Evolutionary conservation across 129 eudicot species (phyloP).

Genomic region (Pseudognaphalium luteoalbum): DNA sequence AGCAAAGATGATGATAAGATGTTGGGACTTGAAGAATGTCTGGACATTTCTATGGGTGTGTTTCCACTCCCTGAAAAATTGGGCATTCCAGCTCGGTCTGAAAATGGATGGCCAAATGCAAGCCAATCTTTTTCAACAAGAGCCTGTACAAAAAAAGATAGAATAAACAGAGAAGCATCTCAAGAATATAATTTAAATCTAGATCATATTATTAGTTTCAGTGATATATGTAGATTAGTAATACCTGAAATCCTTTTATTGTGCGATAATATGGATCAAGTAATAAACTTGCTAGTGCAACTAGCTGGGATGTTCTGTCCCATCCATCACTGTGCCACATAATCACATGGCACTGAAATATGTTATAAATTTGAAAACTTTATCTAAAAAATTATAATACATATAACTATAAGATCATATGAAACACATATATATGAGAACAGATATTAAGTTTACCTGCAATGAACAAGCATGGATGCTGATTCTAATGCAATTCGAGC

Average conservation of each 20-base stretch:
- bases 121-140: constrained; percentile 98
- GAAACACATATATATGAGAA: not conserved
- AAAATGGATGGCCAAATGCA: constrained; percentile 98
- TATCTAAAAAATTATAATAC: not conserved
- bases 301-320: constrained; percentile 96
- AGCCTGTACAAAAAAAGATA: constrained; percentile 52
- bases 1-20: constrained; percentile 70
- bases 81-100: constrained; percentile 89
- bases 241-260: constrained; percentile 92
- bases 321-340: constrained; percentile 86
- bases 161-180: not conserved
- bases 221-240: constrained; percentile 10
- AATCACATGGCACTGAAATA: constrained; percentile 1
- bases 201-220: not conserved
- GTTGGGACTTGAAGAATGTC: constrained; percentile 77
- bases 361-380: not conserved
- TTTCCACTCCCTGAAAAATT: constrained; percentile 58
- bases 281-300: constrained; percentile 86
- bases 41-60: constrained; percentile 61
- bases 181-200: no score
- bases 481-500: constrained; percentile 93
- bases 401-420: not conserved
- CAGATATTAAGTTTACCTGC: constrained; percentile 57
- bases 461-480: constrained; percentile 98
- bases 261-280: constrained; percentile 99